Evolutionary conservation across 345 rosid species (phyloP).

Genomic region (Salix dunnii): DNA sequence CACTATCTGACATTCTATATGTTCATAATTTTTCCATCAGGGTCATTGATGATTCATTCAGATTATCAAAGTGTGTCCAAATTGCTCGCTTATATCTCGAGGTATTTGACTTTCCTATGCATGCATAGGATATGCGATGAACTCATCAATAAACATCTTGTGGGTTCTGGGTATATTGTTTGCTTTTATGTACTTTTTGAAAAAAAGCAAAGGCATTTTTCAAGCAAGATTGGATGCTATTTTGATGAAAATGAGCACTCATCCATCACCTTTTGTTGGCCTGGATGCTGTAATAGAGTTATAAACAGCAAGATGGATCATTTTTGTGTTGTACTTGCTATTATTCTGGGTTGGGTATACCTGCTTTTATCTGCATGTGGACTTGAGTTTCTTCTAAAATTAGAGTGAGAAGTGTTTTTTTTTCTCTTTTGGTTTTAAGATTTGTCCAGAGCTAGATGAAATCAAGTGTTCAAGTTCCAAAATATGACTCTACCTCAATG

Average conservation of each 20-base stretch:
- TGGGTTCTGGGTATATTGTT: neutral
- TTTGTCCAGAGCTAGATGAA: neutral
- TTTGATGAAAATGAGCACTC: neutral
- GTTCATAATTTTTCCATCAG: constrained; percentile 32
- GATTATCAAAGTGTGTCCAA: constrained; percentile 91
- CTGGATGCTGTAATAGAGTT: too few species aligned
- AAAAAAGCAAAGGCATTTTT: neutral
- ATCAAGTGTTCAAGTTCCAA: neutral
- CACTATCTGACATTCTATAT: neutral
- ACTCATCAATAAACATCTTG: neutral
- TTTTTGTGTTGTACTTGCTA: neutral
- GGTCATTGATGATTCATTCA: constrained; percentile 80
- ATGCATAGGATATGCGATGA: neutral
- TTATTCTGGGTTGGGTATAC: neutral
- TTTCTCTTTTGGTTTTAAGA: neutral
- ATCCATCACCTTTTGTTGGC: neutral
- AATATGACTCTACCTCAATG: neutral
- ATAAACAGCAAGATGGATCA: neutral
- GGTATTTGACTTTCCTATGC: constrained; percentile 41
- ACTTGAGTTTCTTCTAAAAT: neutral
- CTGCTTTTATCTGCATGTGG: neutral
- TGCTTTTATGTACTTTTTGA: neutral
- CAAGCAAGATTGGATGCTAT: neutral
- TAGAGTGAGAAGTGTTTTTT: neutral
- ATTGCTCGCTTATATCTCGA: constrained; percentile 94